phyloP scores from a whole-genome alignment of 495 filamentous ascomycete species.

The Neurospora sp. region DNA sequence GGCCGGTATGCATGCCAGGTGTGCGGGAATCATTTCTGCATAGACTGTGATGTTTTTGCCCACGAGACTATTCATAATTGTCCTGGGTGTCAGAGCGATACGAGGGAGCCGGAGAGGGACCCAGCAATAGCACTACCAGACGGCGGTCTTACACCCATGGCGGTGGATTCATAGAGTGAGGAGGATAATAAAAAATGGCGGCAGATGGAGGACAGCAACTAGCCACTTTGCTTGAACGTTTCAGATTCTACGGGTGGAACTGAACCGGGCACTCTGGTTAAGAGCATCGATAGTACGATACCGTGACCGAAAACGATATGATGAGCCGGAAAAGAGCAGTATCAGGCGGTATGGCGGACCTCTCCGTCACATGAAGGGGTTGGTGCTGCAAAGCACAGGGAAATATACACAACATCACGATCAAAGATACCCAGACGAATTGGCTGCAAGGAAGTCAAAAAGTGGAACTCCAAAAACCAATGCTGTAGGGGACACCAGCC shows the following conservation, averaged over 20 bases:
- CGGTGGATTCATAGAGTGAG: constrained; percentile 22
- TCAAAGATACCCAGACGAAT: neutral
- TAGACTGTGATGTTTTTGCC: constrained; percentile 92
- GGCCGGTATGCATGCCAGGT: constrained; percentile 78
- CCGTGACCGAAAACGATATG: neutral
- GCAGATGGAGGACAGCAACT: neutral
- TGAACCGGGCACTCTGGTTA: neutral
- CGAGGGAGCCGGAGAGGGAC: constrained; percentile 7
- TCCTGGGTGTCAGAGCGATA: constrained; percentile 76
- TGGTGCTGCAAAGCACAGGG: neutral
- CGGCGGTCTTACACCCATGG: constrained; percentile 19
- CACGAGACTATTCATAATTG: constrained; percentile 94
- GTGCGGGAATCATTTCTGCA: constrained; percentile 86
- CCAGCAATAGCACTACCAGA: neutral
- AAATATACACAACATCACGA: neutral
- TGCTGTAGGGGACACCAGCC: neutral
- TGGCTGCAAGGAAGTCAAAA: neutral
- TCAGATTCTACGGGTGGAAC: neutral
- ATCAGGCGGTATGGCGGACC: neutral
- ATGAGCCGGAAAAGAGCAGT: neutral
- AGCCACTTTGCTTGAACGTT: neutral
- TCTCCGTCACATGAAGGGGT: neutral
- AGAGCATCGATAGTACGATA: neutral
- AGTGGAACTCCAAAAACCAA: neutral
- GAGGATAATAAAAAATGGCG: neutral